A percentile compares a stretch with the other conserved stretches of the same genome.
These are phyloP conservation scores for Madurella fahalii DNA, from an alignment of 2,329 filamentous ascomycete genomes.

Conservation along the genomic window DNA sequence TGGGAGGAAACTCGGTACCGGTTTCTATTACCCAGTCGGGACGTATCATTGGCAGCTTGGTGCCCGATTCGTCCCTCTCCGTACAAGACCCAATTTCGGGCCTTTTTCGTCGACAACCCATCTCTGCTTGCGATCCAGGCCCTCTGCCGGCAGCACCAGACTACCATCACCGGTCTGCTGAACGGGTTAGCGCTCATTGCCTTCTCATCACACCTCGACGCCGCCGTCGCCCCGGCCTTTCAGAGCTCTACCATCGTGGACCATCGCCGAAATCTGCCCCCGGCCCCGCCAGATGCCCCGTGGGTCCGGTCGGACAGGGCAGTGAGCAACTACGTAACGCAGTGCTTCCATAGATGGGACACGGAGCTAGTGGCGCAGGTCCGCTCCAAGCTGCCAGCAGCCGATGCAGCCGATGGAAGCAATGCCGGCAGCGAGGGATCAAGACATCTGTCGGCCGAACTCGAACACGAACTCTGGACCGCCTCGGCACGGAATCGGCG, in stretches of 20 bases:
- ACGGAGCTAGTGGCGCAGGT: constrained; percentile 23
- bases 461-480: constrained; percentile 31
- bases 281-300: too few relatives aligned
- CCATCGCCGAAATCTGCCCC: too few relatives aligned
- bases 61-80: too few relatives aligned
- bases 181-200: constrained; percentile 15
- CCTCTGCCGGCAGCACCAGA: constrained; percentile 17
- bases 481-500: constrained; percentile 28
- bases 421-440: too few relatives aligned
- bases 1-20: constrained; percentile 15
- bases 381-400: constrained; percentile 24
- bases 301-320: too few relatives aligned
- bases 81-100: neutral
- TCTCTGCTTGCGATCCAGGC: constrained; percentile 10
- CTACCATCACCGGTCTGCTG: constrained; percentile 17
- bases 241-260: too few relatives aligned
- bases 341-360: constrained; percentile 21
- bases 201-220: constrained; percentile 14
- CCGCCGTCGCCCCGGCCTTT: too few relatives aligned
- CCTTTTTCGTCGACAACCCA: constrained; percentile 2
- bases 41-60: constrained; percentile 19
- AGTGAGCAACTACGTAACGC: constrained; percentile 10
- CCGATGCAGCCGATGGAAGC: neutral
- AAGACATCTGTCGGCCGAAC: constrained; percentile 26
- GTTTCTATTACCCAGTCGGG: constrained; percentile 15